Conservation (phyloP, 2,329 filamentous ascomycete genomes). For the Pseudogymnoascus sp. region DNA sequence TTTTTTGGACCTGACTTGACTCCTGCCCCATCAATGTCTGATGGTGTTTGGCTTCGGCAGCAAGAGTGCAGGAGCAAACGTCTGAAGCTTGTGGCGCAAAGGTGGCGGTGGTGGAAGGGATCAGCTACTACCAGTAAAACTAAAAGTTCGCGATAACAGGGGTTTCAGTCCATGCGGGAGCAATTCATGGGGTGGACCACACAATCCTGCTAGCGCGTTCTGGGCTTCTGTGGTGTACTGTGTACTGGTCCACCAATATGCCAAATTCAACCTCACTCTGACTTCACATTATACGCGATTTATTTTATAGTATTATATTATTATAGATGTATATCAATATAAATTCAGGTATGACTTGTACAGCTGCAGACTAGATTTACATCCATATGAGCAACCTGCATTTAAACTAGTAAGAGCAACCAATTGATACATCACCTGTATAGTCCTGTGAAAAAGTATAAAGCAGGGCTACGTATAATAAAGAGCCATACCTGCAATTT, state of each 20-base stretch:
- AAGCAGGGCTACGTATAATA: no score
- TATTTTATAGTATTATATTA: background rate
- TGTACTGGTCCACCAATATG: background rate
- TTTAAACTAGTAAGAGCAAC: background rate
- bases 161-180: constrained; percentile 2
- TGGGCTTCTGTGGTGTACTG: background rate
- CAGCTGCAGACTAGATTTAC: background rate
- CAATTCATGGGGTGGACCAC: constrained; percentile 1
- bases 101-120: background rate
- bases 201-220: background rate
- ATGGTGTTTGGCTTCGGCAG: background rate
- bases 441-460: no score
- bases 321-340: background rate
- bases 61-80: background rate
- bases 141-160: constrained; percentile 6
- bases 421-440: background rate
- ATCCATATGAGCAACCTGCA: background rate
- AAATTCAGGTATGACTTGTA: background rate
- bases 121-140: background rate
- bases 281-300: background rate
- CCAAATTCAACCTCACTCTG: background rate
- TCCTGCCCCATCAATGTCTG: background rate
- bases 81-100: background rate
- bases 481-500: no score
- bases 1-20: constrained; percentile 3